Percentiles rank a stretch among this genome's conserved stretches.
phyloP scores from a whole-genome alignment of 169 alveolate genomes.

The Plasmodium gaboni region DNA sequence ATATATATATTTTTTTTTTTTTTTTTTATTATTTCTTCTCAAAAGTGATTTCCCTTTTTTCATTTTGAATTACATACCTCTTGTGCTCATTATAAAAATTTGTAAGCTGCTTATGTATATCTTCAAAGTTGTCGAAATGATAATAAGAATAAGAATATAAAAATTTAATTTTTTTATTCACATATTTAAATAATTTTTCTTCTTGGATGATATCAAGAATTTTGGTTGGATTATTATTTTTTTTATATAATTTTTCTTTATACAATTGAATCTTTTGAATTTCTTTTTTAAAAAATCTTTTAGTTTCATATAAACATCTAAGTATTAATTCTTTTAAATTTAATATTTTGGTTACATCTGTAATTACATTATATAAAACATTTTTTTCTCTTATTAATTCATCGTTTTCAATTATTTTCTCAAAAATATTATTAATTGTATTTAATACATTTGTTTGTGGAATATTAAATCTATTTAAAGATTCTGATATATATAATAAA shows the following conservation, averaged over 20 bases:
- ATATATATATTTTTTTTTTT: not conserved
- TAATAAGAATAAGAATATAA: slow-evolving; percentile 59
- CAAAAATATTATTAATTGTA: slow-evolving; percentile 37
- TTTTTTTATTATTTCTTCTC: slow-evolving; percentile 4
- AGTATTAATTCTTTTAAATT: slow-evolving; percentile 46
- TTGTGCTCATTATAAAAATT: slow-evolving; percentile 52
- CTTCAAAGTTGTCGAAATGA: slow-evolving; percentile 38
- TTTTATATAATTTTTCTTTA: slow-evolving; percentile 8
- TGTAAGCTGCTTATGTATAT: slow-evolving; percentile 16
- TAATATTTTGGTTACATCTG: slow-evolving; percentile 41
- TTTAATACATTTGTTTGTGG: slow-evolving; percentile 47
- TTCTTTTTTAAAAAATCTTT: slow-evolving; percentile 41
- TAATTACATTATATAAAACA: slow-evolving; percentile 49
- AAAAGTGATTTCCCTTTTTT: slow-evolving; percentile 46
- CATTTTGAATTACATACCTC: slow-evolving; percentile 10
- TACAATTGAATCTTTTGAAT: slow-evolving; percentile 23
- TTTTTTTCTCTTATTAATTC: slow-evolving; percentile 59
- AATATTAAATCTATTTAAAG: slow-evolving; percentile 21
- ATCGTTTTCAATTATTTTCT: slow-evolving; percentile 63
- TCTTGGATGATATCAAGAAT: slow-evolving; percentile 32
- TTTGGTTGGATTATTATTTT: not conserved
- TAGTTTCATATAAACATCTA: slow-evolving; percentile 62
- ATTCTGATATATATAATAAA: slow-evolving; percentile 29
- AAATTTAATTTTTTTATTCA: slow-evolving; percentile 49
- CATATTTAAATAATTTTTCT: slow-evolving; percentile 40